These are phyloP conservation scores for Cystobasidium ongulense DNA, from an alignment of 768 basidiomycete genomes.

Conservation along the genomic window DNA sequence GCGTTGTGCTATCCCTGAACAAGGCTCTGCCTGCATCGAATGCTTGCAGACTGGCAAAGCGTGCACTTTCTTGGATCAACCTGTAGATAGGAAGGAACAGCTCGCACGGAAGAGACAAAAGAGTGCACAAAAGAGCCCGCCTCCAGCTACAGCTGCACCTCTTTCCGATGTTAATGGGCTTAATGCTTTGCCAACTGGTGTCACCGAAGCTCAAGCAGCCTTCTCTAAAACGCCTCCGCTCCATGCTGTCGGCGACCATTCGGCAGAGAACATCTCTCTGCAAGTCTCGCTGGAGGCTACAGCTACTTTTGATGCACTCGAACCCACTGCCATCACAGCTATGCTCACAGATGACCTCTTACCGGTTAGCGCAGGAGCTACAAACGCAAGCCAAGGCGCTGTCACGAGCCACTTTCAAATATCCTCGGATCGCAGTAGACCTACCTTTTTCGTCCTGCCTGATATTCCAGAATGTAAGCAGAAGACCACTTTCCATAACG, in stretches of 20 bases:
- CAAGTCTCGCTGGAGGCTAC: slow-evolving; percentile 23
- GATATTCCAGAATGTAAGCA: slow-evolving; percentile 14
- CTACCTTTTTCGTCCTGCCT: slow-evolving; percentile 29
- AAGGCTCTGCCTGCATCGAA: slow-evolving; percentile 28
- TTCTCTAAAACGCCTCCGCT: background rate
- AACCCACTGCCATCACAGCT: slow-evolving; percentile 20
- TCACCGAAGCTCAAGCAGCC: background rate
- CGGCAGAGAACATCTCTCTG: background rate
- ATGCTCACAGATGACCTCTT: slow-evolving; percentile 36
- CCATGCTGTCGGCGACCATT: background rate
- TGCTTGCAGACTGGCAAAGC: slow-evolving; percentile 31
- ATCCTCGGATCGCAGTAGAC: background rate
- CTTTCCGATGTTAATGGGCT: background rate
- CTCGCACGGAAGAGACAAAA: slow-evolving; percentile 16
- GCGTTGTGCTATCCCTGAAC: slow-evolving; percentile 18
- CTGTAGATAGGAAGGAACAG: background rate
- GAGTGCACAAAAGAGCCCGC: too few relatives aligned
- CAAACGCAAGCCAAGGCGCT: background rate
- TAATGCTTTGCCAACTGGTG: too few relatives aligned
- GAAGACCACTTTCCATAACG: too few relatives aligned
- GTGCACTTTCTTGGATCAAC: slow-evolving; percentile 32
- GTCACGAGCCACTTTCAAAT: slow-evolving; percentile 24
- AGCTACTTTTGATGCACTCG: background rate
- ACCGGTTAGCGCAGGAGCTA: background rate
- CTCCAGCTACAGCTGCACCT: too few relatives aligned